phyloP scores from a whole-genome alignment of 202 grass and related monocot species.

The Bolboschoenoplectus hybrid region DNA sequence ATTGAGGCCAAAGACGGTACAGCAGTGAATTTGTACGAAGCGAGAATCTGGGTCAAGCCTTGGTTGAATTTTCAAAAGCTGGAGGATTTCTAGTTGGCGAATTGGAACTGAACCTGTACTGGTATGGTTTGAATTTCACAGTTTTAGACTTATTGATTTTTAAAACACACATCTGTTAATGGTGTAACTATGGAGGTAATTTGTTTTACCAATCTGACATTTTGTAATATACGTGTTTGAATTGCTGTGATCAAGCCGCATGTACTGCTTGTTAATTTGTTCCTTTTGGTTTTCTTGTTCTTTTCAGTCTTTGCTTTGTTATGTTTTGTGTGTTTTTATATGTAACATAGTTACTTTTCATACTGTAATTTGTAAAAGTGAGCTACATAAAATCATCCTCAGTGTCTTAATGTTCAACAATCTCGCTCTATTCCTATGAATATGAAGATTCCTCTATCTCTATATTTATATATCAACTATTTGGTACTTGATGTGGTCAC shows the following conservation, averaged over 20 bases:
- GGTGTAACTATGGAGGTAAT: neutral
- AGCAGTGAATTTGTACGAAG: conserved; percentile 58
- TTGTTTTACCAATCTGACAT: neutral
- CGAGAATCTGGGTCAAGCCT: conserved; percentile 54
- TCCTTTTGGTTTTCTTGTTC: neutral
- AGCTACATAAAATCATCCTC: neutral
- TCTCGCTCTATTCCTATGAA: neutral
- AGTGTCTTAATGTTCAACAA: neutral
- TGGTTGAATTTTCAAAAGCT: conserved; percentile 77
- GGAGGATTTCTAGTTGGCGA: conserved; percentile 55
- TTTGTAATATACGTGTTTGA: neutral
- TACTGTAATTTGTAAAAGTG: neutral
- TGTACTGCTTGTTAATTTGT: neutral
- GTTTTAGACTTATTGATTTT: neutral
- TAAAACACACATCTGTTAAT: neutral
- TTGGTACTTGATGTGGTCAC: neutral
- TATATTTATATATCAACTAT: neutral
- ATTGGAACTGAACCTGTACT: conserved; percentile 14
- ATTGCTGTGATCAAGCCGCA: neutral
- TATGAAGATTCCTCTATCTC: neutral
- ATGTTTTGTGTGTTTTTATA: neutral
- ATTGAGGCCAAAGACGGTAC: conserved; percentile 60
- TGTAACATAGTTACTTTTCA: neutral
- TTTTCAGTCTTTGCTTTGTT: neutral
- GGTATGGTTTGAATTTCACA: neutral